These are phyloP conservation scores for Roridomyces roridus DNA, from an alignment of 768 basidiomycete genomes.

Conservation along the genomic window DNA sequence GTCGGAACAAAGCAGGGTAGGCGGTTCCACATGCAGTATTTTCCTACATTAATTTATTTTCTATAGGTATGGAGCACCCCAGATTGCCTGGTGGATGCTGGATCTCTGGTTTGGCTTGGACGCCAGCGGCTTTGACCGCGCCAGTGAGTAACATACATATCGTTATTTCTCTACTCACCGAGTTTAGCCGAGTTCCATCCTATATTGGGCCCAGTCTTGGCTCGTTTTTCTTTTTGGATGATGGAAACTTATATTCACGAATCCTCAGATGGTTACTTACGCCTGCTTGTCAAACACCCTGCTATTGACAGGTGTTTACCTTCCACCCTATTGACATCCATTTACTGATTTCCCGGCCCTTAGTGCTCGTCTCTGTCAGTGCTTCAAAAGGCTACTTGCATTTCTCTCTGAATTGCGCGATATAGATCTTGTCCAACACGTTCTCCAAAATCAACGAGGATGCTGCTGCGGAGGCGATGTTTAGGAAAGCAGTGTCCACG, in stretches of 20 bases:
- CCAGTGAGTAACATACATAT: conserved; percentile 57
- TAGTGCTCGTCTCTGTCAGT: conserved; percentile 81
- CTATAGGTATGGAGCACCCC: conserved; percentile 23
- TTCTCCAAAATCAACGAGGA: conserved; percentile 94
- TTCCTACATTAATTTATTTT: not conserved
- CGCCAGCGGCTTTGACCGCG: conserved; percentile 83
- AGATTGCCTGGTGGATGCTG: conserved; percentile 94
- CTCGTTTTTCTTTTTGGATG: not conserved
- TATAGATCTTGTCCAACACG: conserved; percentile 90
- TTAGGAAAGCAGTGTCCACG: conserved; percentile 90
- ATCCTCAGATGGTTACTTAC: conserved; percentile 72
- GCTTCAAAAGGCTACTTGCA: too few relatives aligned
- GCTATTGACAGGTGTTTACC: conserved; percentile 74
- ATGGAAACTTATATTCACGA: not conserved
- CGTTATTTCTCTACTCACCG: not conserved
- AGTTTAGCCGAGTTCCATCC: conserved; percentile 74
- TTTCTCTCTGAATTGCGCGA: not conserved
- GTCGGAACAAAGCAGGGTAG: conserved; percentile 64
- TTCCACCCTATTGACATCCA: not conserved
- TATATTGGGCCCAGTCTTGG: conserved; percentile 85
- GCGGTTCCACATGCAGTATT: conserved; percentile 21
- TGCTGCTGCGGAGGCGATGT: conserved; percentile 95
- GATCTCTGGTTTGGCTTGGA: conserved; percentile 96
- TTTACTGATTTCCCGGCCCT: conserved; percentile 12
- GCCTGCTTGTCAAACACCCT: conserved; percentile 93